These are phyloP conservation scores for Diaporthe sp. DNA, from an alignment of 2,329 filamentous ascomycete species.

Conservation along the genomic window DNA sequence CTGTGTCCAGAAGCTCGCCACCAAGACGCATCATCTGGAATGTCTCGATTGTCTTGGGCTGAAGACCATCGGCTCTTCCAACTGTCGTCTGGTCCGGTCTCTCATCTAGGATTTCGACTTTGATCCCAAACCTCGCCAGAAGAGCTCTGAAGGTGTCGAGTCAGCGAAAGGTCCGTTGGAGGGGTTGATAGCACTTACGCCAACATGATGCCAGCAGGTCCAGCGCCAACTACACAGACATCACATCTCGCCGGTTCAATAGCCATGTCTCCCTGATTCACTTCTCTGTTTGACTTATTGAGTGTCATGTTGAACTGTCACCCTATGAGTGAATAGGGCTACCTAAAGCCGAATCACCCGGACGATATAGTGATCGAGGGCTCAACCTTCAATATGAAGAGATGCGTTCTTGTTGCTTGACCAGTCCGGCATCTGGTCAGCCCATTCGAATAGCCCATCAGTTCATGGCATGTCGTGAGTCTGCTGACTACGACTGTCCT, in stretches of 20 bases:
- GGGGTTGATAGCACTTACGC: constrained; percentile 48
- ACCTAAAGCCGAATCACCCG: neutral
- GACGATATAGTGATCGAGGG: neutral
- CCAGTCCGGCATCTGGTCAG: neutral
- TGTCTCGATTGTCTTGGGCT: constrained; percentile 80
- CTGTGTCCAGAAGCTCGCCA: constrained; percentile 70
- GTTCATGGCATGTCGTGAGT: constrained; percentile 13
- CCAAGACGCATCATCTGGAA: constrained; percentile 75
- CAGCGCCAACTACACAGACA: constrained; percentile 65
- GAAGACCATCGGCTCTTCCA: constrained; percentile 76
- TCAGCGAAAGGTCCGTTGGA: constrained; percentile 54
- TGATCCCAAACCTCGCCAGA: constrained; percentile 76
- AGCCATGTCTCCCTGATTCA: neutral
- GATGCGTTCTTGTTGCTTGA: neutral
- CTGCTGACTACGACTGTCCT: neutral
- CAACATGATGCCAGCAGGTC: constrained; percentile 68
- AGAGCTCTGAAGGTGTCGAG: constrained; percentile 57
- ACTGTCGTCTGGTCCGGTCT: constrained; percentile 75
- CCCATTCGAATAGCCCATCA: neutral
- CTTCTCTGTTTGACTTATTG: neutral
- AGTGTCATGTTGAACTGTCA: neutral
- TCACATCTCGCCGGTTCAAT: constrained; percentile 44
- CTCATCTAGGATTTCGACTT: constrained; percentile 76
- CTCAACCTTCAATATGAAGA: neutral
- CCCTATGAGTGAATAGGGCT: neutral